Conservation (phyloP, 2,329 filamentous ascomycete species). For the Mariannaea sp. region DNA sequence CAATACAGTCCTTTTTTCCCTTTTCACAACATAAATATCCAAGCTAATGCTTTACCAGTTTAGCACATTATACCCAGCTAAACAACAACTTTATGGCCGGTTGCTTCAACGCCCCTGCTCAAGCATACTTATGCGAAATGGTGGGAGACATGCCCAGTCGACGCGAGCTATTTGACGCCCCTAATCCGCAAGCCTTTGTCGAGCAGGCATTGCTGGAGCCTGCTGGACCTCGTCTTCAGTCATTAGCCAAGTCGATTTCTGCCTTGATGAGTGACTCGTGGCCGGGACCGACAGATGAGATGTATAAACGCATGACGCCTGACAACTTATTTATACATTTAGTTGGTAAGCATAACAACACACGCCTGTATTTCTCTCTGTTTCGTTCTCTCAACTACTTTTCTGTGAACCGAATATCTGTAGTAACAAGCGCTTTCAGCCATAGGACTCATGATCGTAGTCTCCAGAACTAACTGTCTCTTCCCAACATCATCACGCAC, state of each 20-base stretch:
- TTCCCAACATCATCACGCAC: background rate
- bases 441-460: background rate
- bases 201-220: background rate
- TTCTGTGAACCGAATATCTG: background rate
- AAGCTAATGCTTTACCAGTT: background rate
- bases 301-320: background rate
- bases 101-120: slow-evolving; percentile 3
- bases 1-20: background rate
- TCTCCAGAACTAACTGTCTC: slow-evolving; percentile 8
- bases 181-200: slow-evolving; percentile 2
- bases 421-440: slow-evolving; percentile 1
- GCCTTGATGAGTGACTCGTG: slow-evolving; percentile 6
- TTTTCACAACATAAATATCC: too few relatives aligned
- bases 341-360: background rate
- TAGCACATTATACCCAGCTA: slow-evolving; percentile 14
- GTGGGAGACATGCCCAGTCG: slow-evolving; percentile 12
- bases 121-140: slow-evolving; percentile 12
- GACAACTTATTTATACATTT: background rate
- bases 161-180: slow-evolving; percentile 5
- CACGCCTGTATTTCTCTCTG: too few relatives aligned
- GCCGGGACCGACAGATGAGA: background rate
- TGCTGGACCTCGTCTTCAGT: background rate
- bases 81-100: slow-evolving; percentile 12
- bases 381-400: too few relatives aligned
- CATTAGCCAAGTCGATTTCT: background rate